phyloP scores from a whole-genome alignment of 345 rosid genomes.

The Camelina neglecta region DNA sequence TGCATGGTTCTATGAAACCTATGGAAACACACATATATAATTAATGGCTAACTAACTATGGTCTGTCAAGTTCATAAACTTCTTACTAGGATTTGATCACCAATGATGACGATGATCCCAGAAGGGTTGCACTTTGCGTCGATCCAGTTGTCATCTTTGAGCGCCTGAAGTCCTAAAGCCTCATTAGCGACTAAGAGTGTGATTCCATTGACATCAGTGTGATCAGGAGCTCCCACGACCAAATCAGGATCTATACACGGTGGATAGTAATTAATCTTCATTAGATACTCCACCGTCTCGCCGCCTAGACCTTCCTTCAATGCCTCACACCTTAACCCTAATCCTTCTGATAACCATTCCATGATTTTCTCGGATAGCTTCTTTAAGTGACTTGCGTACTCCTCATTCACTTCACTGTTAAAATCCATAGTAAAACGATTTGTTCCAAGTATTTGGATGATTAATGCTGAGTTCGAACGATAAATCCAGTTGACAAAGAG shows the following conservation, averaged over 20 bases:
- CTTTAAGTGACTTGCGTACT: conserved; percentile 54
- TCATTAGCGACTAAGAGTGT: conserved; percentile 73
- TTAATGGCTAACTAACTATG: not conserved
- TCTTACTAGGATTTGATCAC: conserved; percentile 66
- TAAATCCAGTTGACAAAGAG: not conserved
- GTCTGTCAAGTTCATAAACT: not conserved
- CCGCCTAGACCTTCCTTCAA: conserved; percentile 63
- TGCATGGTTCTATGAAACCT: not conserved
- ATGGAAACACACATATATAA: no score
- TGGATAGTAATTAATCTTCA: conserved; percentile 74
- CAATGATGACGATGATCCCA: conserved; percentile 65
- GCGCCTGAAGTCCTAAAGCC: conserved; percentile 69
- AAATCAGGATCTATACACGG: conserved; percentile 70
- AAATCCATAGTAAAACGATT: not conserved
- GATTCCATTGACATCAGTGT: conserved; percentile 61
- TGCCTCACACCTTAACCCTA: conserved; percentile 55
- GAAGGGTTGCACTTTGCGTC: conserved; percentile 54
- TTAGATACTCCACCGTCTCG: conserved; percentile 54
- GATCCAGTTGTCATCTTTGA: conserved; percentile 59
- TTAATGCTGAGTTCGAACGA: not conserved
- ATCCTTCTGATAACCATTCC: conserved; percentile 55
- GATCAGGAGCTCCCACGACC: conserved; percentile 62
- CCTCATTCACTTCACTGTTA: conserved; percentile 62
- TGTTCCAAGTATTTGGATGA: not conserved
- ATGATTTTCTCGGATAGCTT: conserved; percentile 59